These are phyloP conservation scores for Penicillium maclennaniae DNA, from an alignment of 495 filamentous ascomycete species.

Conservation along the genomic window DNA sequence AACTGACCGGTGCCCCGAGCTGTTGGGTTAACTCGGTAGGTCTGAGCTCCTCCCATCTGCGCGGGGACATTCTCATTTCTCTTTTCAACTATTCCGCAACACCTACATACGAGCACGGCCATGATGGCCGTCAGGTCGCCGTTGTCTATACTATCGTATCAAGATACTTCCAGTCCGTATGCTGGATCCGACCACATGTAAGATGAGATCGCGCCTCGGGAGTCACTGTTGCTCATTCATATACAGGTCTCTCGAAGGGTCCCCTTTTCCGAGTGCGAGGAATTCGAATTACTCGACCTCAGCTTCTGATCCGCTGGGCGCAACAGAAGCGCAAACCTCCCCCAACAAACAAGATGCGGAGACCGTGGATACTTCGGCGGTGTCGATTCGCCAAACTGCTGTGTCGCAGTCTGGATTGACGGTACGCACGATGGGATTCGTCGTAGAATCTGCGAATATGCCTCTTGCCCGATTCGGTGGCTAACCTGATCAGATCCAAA, in stretches of 20 bases:
- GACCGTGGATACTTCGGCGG: background rate
- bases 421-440: conserved; percentile 22
- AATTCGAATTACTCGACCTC: conserved; percentile 1
- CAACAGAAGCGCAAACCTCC: background rate
- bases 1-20: background rate
- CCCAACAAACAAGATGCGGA: background rate
- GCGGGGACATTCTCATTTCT: background rate
- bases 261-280: conserved; percentile 2
- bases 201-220: background rate
- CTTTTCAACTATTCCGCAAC: background rate
- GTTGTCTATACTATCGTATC: conserved; percentile 25
- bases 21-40: background rate
- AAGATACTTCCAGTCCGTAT: conserved; percentile 18
- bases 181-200: conserved; percentile 18
- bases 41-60: background rate
- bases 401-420: conserved; percentile 26
- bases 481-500: conserved; percentile 53
- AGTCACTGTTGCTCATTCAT: conserved; percentile 1
- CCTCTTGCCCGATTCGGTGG: background rate
- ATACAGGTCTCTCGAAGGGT: conserved; percentile 8
- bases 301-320: background rate
- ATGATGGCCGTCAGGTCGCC: conserved; percentile 36
- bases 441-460: background rate
- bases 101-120: conserved; percentile 4
- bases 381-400: conserved; percentile 2